Base-by-base conservation (phyloP, 2,329 filamentous ascomycete genomes). In the Alternaria dauci region DNA sequence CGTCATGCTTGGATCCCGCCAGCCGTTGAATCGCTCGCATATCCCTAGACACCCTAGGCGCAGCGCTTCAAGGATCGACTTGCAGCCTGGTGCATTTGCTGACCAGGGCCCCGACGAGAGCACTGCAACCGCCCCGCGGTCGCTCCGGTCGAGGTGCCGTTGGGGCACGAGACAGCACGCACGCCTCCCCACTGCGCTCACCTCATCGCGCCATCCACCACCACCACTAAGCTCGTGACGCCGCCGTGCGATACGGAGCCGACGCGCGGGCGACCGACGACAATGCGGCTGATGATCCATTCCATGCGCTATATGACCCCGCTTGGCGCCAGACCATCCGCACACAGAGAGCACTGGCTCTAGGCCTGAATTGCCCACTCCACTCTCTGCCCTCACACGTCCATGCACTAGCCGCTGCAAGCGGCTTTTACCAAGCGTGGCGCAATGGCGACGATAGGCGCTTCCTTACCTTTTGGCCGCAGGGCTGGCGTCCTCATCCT, bases 221-320 rank as follows among this genome's bases (percentile, higher is more conserved):
- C 50, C 54, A 44, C 20, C 54, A 44, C 55, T 32, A 44, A 42
- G 16, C 26, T 25, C 32, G 43, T 63, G 56, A 66, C 65, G 63
- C 64, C 64, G 62, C 59, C 59, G 66, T 66, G 66, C 63, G 60
- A 61, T 62, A 59, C 57, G 55, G 30, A 56, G 60, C 56, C 60
- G 61, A 50, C 65, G 63, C 66, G 67, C 62, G 62, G 65, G 60
- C 67, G 65, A 61, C 58, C 62, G 63, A 62, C 68, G 61, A 77
- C 68, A 61, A 77, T 77, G 76, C 74, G 76, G 76, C 76, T 78
- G 76, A 78, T 76, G 74, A 76, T 75, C 72, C 64, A 72, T 68
- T 69, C 20, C 20, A 4, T 23, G 20, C 20, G 20, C 77, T 76
- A 75, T 74, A 72, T 70, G 69, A 68, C 72, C 66, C 68, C 59